Base-by-base conservation (phyloP, 2,329 filamentous ascomycete species). In the Apiospora aurea region DNA sequence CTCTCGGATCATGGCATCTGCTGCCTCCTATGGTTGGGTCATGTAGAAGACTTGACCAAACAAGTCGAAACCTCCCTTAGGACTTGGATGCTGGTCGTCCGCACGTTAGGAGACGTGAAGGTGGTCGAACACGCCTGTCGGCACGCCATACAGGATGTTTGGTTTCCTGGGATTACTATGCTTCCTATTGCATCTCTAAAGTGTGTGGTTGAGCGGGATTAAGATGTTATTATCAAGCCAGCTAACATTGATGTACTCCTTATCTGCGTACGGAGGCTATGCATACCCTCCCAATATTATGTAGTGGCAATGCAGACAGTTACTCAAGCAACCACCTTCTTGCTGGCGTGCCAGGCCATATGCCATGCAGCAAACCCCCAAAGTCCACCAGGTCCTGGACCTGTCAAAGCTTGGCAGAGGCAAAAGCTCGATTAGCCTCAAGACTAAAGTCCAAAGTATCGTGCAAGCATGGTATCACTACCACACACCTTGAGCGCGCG, bases 361-460 rank as follows among this genome's bases (percentile, higher is more conserved):
- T 34, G 26, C 29, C 34, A 41, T n/a, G 34, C 3, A 64, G 34
- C 57, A 41, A n/a, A n/a, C 24, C 34, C 18, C n/a, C 18, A 3
- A n/a, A 64, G 34, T n/a, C 8, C 21, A 21, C 29, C 11, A 41
- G 14, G 57, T 64, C 29, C 21, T 64, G 57, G 57, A 14, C n/a
- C n/a, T 51, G 57, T 41, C 34, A n/a, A 64, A 41, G 57, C 57
- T 64, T 64, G 57, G 53, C 29, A 61, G 18, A 61, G 53, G 29
- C 38, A 29, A n/a, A 18, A 61, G 53, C 29, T 64, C 16, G 57
- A 64, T 41, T 64, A 64, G 34, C 57, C 34, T 64, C 34, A 21
- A n/a, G 57, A 41, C 57, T 64, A 64, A 41, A 11, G 8, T 21
- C 18, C 29, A 10, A 29, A 26, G 51, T 61, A 34, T 61, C 18